Evolutionary conservation across 2,329 filamentous ascomycete species (phyloP), one percentile per base, ranked within the genome.

Genomic region (Curvularia verruculosa): DNA sequence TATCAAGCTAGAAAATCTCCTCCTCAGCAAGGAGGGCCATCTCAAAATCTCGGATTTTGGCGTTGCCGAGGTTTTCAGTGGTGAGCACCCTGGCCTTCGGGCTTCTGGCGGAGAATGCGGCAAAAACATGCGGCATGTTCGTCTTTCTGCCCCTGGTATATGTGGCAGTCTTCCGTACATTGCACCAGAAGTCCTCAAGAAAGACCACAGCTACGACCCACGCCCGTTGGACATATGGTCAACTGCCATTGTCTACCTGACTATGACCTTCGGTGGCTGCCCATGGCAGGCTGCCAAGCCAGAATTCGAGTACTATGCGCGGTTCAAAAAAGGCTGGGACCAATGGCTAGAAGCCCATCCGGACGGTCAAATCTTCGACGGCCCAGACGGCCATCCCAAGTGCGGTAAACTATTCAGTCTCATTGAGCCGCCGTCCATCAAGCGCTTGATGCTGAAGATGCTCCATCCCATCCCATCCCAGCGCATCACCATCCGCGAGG

Each of bases 21-120:
- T 96, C 29, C 83, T 96, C 58, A 89, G 87, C 45, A 87, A 86
- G 66, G 86, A 92, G 56, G 91, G 91, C 71, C 89, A 91, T 74
- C 82, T 96, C 54, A 96, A 96, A 78, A 93, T 96, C 58, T 92
- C 91, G 48, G 92, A 96, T 74, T 96, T 96, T 78, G 92, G 92
- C 51, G 90, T 94, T 13, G 92, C 91, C 0, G 91, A 95, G 72
- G 89, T 96, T 18, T 96, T 96, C 71, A 86, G 84, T 52, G 92
- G 91, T 37, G 87, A 88, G 49, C 91, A 96, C 74, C 92, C 91
- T 0, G 92, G 91, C 28, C 78, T 92, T 39, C 84, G 89, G 58
- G 86, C 89, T 67, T 85, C 89, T 12, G 86, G 87, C 49, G 89
- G 90, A 53, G 84, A 89, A 69, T 93, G 89, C 74, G 90, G 89